Evolutionary conservation across 768 basidiomycete genomes (phyloP).

Genomic region (Mycena galopus): DNA sequence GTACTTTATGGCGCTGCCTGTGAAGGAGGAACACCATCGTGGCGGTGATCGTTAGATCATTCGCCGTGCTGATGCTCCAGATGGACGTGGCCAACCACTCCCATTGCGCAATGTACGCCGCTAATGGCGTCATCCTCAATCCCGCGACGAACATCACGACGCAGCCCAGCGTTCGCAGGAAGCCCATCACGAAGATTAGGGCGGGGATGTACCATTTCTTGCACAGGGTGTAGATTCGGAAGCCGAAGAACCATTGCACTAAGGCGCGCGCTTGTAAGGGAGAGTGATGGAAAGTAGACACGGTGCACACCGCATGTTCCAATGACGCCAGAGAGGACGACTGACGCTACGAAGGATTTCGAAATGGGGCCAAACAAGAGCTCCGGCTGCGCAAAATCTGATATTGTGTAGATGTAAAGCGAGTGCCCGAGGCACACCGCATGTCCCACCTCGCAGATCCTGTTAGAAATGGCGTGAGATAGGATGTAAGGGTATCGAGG

Average conservation of each 20-base stretch:
- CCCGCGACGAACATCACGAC: background rate
- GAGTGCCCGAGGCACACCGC: background rate
- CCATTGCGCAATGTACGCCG: background rate
- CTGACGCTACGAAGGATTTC: background rate
- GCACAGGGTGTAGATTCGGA: background rate
- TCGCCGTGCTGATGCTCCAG: conserved; percentile 4
- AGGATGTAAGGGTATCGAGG: background rate
- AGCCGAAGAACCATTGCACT: background rate
- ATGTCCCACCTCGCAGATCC: background rate
- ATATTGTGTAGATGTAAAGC: background rate
- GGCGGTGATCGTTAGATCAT: background rate
- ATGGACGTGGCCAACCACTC: background rate
- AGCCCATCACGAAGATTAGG: background rate
- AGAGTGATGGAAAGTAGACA: background rate
- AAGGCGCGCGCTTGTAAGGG: background rate
- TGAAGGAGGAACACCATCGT: background rate
- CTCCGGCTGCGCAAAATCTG: background rate
- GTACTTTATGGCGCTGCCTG: background rate
- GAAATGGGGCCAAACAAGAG: background rate
- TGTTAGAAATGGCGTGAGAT: background rate
- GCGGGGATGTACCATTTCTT: background rate
- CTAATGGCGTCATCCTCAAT: background rate
- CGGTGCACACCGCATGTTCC: background rate
- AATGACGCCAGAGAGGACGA: background rate
- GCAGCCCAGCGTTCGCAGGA: background rate